Base-by-base conservation (phyloP, 352 stramenopile species). In the Elongisporangium anandrum region DNA sequence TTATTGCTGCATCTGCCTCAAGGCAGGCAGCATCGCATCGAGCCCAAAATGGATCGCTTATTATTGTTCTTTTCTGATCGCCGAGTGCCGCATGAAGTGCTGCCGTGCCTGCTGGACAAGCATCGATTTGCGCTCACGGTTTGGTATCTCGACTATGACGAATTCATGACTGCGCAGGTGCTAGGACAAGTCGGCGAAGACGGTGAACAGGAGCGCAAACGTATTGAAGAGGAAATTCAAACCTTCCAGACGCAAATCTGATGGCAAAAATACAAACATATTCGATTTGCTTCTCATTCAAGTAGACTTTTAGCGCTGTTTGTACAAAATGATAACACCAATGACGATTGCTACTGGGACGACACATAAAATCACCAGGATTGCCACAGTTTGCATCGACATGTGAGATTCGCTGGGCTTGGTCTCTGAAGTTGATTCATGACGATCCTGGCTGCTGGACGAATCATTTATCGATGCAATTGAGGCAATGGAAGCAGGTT, bases 141-240 rank as follows among this genome's bases (percentile, higher is more conserved):
- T n/a, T 87, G 77, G 77, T 84, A 79, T 57, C 63, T 85, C 50
- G 76, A 83, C 54, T 79, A 80, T 60, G 72, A 83, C 56, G 76
- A 83, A 56, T 82, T 79, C 58, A 76, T 79, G 61, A 62, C 60
- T 23, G 65, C 73, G 15, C 73, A 81, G 29, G 57, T 79, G 16
- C 77, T 80, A 56, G 60, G 65, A 2, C 17, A 56, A 3, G 55
- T 61, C 13, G 23, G 48, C 6, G 21, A 58, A 15, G 52, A 67
- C 19, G 16, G 20, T 17, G 12, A 49, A 1, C 50, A 60, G 13
- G 65, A 76, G 15, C 45, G 50, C 16, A 52, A 52, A 20, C 49
- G 59, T 38, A 75, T 76, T 15, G 38, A 67, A 20, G 19, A 54
- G 17, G 71, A 79, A 56, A 77, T 79, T 22, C 29, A 41, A 41